Evolutionary conservation across 306 rosid species (phyloP), one percentile per base, ranked within the genome.

Genomic region (Ormosia emarginata): DNA sequence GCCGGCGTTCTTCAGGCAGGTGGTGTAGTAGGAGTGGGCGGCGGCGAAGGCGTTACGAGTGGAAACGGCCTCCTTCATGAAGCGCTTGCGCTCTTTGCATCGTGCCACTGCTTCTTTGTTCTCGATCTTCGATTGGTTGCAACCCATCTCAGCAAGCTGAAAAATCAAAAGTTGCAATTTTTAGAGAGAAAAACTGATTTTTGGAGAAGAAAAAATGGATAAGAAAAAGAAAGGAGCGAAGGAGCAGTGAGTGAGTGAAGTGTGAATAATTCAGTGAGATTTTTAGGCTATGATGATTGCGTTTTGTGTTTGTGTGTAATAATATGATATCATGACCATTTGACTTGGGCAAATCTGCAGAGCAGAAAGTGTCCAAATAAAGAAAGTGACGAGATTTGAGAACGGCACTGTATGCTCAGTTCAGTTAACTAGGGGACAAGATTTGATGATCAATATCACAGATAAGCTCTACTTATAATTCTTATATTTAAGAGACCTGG

Each of bases 81-180:
- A 83, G 1, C 53, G 87, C 83, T 90, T 95, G 3, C 99, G 97
- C 0, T 93, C 92, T 67, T 91, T 95, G 89, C 99, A 95, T 2
- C 98, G 92, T 1, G 90, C 82, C 61, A 95, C 94, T 0, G 97
- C 93, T 74, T 95, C 99, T 62, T 95, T 97, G 90, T 95, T 95
- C 83, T 95, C 98, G 90, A 95, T 95, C 88, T 92, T 95, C 0
- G 99, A 95, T 77, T 95, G 98, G 39, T 82, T 75, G 74, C 99
- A 95, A 32, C 99, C 99, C 99, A 95, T 95, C 7, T 75, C 7
- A 24, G 24, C 24, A 24, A 24, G 24, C 24, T 24, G 24, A 24
- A 24, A 40, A 40, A 47, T 57, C 73, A 63, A 58, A 37, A 71
- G 40, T 46, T 46, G 33, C 44, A 6, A 61, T 33, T 43, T 79